These are phyloP conservation scores for Biscogniauxia mediterranea DNA, from an alignment of 2,329 filamentous ascomycete species.

Conservation along the genomic window DNA sequence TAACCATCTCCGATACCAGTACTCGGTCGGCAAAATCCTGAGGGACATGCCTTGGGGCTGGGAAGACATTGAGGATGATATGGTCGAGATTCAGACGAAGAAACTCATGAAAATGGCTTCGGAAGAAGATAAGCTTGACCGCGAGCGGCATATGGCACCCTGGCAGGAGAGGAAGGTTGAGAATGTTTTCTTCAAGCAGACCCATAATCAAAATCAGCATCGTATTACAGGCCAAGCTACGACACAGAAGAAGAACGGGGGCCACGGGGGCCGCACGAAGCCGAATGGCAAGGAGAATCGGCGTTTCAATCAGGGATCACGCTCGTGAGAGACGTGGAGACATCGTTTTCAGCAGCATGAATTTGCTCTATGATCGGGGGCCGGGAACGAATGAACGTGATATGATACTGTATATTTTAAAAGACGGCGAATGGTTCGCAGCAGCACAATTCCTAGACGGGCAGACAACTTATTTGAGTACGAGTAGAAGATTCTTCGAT, in stretches of 20 bases:
- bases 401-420: conserved; percentile 14
- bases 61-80: conserved; percentile 57
- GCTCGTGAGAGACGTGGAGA: not conserved
- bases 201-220: not conserved
- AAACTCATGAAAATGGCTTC: conserved; percentile 30
- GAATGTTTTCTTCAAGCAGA: not conserved
- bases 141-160: conserved; percentile 6
- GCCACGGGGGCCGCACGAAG: not conserved
- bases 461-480: conserved; percentile 6
- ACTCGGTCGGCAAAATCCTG: conserved; percentile 64
- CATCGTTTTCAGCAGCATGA: not conserved
- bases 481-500: conserved; percentile 7
- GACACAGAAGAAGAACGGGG: not conserved
- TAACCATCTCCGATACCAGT: conserved; percentile 70
- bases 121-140: conserved; percentile 17
- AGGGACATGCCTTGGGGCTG: conserved; percentile 57
- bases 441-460: not conserved
- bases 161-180: not conserved
- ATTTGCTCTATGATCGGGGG: conserved; percentile 2
- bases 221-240: not conserved
- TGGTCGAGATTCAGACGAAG: conserved; percentile 32
- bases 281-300: conserved; percentile 8
- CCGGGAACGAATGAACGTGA: not conserved
- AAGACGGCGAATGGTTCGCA: not conserved
- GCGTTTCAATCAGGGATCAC: not conserved